Percentiles rank a stretch among this genome's conserved stretches.
These are phyloP conservation scores for Xylaria sp. DNA, from an alignment of 2,329 filamentous ascomycete genomes.

Conservation along the genomic window DNA sequence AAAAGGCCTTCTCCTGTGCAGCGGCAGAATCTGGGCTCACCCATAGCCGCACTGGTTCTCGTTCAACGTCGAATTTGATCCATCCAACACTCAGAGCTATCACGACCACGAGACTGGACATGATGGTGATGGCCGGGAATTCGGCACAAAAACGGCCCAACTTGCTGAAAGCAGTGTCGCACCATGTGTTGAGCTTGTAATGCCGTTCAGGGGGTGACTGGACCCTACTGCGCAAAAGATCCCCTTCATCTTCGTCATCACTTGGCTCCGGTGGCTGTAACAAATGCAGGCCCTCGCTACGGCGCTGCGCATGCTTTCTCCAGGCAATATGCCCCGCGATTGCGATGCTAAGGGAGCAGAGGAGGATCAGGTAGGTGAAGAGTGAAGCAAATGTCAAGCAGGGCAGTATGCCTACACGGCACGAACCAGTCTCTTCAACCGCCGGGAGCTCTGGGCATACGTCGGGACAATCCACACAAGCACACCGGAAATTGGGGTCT, in stretches of 20 bases:
- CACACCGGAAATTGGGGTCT: constrained; percentile 79
- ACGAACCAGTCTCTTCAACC: constrained; percentile 64
- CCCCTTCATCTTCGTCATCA: constrained; percentile 91
- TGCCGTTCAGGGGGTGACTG: constrained; percentile 70
- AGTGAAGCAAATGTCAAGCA: constrained; percentile 93
- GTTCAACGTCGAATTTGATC: constrained; percentile 84
- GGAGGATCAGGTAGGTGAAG: constrained; percentile 71
- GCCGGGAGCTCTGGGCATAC: constrained; percentile 79
- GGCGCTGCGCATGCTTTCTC: constrained; percentile 65
- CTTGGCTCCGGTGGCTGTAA: constrained; percentile 78
- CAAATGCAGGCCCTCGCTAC: constrained; percentile 76
- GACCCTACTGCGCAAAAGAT: constrained; percentile 69
- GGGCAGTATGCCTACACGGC: constrained; percentile 80
- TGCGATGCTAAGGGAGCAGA: constrained; percentile 61
- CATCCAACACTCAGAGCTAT: constrained; percentile 78
- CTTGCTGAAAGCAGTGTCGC: constrained; percentile 72
- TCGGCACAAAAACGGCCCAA: constrained; percentile 75
- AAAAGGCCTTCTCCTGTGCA: constrained; percentile 88
- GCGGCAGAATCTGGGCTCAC: constrained; percentile 91
- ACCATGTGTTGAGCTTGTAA: constrained; percentile 78
- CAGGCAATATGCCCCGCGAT: constrained; percentile 72
- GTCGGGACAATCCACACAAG: constrained; percentile 85
- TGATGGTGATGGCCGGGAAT: constrained; percentile 81
- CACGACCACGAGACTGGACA: constrained; percentile 67
- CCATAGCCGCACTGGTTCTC: constrained; percentile 86